phyloP scores from a whole-genome alignment of 495 filamentous ascomycete genomes.

The Hyaloscypha hepaticicola region DNA sequence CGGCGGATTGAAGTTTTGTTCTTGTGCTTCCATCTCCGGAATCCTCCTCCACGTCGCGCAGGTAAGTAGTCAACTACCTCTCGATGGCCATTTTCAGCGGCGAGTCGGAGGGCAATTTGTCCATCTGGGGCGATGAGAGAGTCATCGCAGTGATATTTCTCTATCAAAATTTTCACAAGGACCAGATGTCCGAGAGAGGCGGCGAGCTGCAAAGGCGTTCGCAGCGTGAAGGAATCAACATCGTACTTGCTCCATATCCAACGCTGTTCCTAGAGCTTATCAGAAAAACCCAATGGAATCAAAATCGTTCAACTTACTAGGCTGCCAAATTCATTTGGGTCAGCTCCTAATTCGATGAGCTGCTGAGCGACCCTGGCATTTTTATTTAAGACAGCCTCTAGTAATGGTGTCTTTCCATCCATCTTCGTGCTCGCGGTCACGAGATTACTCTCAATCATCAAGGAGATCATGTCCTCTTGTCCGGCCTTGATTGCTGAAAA shows the following conservation, averaged over 20 bases:
- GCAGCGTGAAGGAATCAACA: too few species aligned
- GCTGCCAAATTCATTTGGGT: slow-evolving; percentile 8
- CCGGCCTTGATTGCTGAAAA: slow-evolving; percentile 3
- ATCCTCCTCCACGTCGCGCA: slow-evolving; percentile 15
- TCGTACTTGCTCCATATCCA: neutral
- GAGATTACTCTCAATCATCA: slow-evolving; percentile 4
- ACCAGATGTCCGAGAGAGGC: slow-evolving; percentile 13
- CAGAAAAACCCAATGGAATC: neutral
- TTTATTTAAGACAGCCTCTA: slow-evolving; percentile 7
- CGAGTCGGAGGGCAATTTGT: slow-evolving; percentile 19
- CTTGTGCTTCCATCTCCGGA: slow-evolving; percentile 15
- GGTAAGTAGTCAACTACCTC: slow-evolving; percentile 21
- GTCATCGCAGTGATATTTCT: slow-evolving; percentile 18
- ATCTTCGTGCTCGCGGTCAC: slow-evolving; percentile 9
- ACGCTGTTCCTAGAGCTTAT: neutral
- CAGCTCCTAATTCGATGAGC: slow-evolving; percentile 13
- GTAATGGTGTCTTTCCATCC: slow-evolving; percentile 7
- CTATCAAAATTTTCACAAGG: slow-evolving; percentile 16
- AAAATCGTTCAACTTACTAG: slow-evolving; percentile 1
- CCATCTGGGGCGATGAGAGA: slow-evolving; percentile 21
- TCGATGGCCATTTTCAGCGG: slow-evolving; percentile 16
- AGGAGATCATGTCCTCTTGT: slow-evolving; percentile 8
- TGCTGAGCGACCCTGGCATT: slow-evolving; percentile 6
- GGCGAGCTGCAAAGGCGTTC: slow-evolving; percentile 16
- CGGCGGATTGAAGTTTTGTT: slow-evolving; percentile 27